Conservation (phyloP, 805 yeast genomes). For the Naumovozyma baii region DNA sequence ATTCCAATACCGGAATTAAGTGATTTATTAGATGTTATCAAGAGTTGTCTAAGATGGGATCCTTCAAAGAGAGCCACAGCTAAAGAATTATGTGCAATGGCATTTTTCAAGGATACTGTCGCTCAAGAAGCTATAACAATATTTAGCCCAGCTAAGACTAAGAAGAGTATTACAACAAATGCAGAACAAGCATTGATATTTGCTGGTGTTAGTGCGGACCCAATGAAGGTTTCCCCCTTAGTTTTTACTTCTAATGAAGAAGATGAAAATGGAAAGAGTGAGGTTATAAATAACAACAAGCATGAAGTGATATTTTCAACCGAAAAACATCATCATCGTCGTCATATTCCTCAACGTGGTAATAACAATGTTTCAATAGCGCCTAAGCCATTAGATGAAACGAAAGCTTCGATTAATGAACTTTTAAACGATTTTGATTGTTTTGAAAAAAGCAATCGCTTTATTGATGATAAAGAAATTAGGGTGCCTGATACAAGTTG, state of each 20-base stretch:
- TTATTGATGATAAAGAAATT: neutral
- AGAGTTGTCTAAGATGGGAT: conserved; percentile 60
- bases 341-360: no score
- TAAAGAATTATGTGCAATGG: conserved; percentile 37
- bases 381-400: neutral
- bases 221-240: conserved; percentile 7
- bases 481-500: neutral
- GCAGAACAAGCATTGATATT: conserved; percentile 21
- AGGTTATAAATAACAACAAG: no score
- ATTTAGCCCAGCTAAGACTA: neutral
- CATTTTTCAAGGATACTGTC: conserved; percentile 45
- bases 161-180: conserved; percentile 6
- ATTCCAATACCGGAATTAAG: conserved; percentile 38
- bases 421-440: neutral
- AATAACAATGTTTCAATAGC: neutral
- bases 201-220: conserved; percentile 14
- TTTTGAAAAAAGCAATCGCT: neutral
- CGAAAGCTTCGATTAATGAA: neutral
- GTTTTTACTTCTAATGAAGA: conserved; percentile 7
- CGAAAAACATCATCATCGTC: no score
- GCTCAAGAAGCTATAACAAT: conserved; percentile 3
- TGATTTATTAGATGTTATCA: conserved; percentile 32
- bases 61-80: conserved; percentile 56
- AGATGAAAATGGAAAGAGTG: no score
- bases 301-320: no score